Evolutionary conservation across 805 yeast genomes (phyloP), one percentile per base, ranked within the genome.

Genomic region (Yarrowia bubula): DNA sequence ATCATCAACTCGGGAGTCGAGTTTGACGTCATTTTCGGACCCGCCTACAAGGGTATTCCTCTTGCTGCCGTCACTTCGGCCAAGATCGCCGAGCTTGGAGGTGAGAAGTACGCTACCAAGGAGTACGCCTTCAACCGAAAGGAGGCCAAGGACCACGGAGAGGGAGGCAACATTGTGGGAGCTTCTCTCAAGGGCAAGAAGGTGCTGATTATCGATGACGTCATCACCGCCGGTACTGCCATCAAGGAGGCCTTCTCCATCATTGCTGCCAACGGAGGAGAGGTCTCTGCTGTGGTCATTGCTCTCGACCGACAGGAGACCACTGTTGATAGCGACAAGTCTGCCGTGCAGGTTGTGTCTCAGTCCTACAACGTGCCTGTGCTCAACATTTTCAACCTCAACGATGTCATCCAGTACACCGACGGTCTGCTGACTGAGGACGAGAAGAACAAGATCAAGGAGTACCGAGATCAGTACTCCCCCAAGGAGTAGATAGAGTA

Each of bases 201-300:
- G 67, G 84, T 93, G 28, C 79, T 95, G 71, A 90, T 95, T 71
- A 91, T 93, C 68, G 99, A 95, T 76, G 99, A 93, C 73, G 98
- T 95, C 47, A 92, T 93, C 87, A 93, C 98, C 67, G 98, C 98
- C 1, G 99, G 99, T 44, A 95, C 98, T 66, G 98, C 99, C 58
- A 92, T 92, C 75, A 89, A 89, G 71, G 98, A 95, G 78, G 98
- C 98, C 0, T 89, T 90, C 71, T 85, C 82, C 57, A 88, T 95
- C 72, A 91, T 95, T 71, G 77, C 78, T 31, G 77, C 72, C 31
- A 93, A 86, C 69, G 79, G 83, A 39, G 99, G 97, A 57, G 72
- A 78, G 13, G 88, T 91, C 22, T 89, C 86, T 53, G 98, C 96
- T 8, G 84, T 91, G 66, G 87, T 92, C 67, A 90, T 95, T 73